Percentiles rank a stretch among this genome's conserved stretches.
Conservation (phyloP, 2,329 filamentous ascomycete genomes). For the Emmonsia crescens region DNA sequence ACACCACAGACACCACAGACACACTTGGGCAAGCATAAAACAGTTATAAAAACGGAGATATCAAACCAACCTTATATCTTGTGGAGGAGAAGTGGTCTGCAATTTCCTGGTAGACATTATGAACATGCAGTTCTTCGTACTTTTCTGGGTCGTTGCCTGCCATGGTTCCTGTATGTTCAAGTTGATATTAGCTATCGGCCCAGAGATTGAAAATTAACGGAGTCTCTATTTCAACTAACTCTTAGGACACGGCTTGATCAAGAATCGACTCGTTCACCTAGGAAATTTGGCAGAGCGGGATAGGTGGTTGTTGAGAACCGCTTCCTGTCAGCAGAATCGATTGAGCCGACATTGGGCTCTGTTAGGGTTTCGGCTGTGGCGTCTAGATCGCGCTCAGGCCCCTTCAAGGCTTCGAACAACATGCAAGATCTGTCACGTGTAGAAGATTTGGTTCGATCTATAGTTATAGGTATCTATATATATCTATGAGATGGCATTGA, state of each 20-base stretch:
- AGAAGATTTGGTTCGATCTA: background rate
- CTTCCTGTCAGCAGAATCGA: background rate
- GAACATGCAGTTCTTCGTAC: slow-evolving; percentile 83
- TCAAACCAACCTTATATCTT: slow-evolving; percentile 48
- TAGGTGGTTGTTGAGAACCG: background rate
- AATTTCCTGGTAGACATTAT: slow-evolving; percentile 66
- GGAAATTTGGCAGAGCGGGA: background rate
- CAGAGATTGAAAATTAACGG: background rate
- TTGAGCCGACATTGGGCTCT: background rate
- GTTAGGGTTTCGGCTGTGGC: slow-evolving; percentile 6
- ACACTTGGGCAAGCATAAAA: slow-evolving; percentile 3
- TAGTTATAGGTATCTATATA: too few relatives aligned
- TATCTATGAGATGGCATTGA: background rate
- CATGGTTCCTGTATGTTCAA: background rate
- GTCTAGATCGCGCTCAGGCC: slow-evolving; percentile 2
- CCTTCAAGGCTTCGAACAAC: too few relatives aligned
- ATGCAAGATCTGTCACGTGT: background rate
- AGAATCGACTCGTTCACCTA: background rate
- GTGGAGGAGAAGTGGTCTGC: slow-evolving; percentile 40
- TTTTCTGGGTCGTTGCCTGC: slow-evolving; percentile 14
- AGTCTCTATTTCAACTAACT: background rate
- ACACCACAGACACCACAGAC: background rate
- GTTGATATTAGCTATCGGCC: background rate
- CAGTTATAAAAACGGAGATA: background rate
- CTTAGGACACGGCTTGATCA: background rate